Conservation (phyloP, 257 asterid genomes). For the Cruciata laevipes region DNA sequence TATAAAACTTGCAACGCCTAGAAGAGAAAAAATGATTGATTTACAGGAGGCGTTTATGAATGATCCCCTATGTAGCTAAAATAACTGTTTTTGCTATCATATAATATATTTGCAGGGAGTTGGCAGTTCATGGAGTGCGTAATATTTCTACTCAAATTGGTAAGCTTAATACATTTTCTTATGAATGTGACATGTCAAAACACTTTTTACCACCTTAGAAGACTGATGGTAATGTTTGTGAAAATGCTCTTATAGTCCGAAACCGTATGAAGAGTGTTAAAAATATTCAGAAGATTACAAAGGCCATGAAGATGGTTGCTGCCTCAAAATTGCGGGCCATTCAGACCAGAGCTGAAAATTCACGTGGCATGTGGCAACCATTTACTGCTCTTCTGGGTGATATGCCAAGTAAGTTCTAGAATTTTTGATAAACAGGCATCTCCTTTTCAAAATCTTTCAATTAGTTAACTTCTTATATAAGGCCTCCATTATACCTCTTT, state of each 20-base stretch:
- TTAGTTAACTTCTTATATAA: not conserved
- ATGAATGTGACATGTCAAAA: not conserved
- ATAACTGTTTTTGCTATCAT: not conserved
- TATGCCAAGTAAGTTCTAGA: conserved; percentile 58
- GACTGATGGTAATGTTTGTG: conserved; percentile 11
- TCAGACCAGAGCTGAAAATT: conserved; percentile 77
- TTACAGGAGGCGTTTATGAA: not conserved
- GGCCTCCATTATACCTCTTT: not conserved
- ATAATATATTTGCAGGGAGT: conserved; percentile 48
- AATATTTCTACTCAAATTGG: conserved; percentile 82
- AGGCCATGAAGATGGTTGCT: conserved; percentile 99
- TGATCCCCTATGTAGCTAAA: not conserved
- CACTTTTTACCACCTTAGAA: conserved; percentile 9
- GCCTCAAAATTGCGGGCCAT: conserved; percentile 96
- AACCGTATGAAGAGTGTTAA: conserved; percentile 95
- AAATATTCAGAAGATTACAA: conserved; percentile 91
- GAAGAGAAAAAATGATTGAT: not conserved
- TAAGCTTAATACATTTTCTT: conserved; percentile 22
- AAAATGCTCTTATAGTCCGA: conserved; percentile 45
- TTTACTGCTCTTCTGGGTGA: conserved; percentile 98
- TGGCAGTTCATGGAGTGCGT: conserved; percentile 55
- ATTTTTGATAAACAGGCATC: not conserved
- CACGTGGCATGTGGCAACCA: conserved; percentile 99
- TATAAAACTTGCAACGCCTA: not conserved
- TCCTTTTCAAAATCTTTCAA: not conserved